Percentiles rank a stretch among this genome's conserved stretches.
phyloP scores from a whole-genome alignment of 345 rosid species.

The Erysimum cheiranthoides region DNA sequence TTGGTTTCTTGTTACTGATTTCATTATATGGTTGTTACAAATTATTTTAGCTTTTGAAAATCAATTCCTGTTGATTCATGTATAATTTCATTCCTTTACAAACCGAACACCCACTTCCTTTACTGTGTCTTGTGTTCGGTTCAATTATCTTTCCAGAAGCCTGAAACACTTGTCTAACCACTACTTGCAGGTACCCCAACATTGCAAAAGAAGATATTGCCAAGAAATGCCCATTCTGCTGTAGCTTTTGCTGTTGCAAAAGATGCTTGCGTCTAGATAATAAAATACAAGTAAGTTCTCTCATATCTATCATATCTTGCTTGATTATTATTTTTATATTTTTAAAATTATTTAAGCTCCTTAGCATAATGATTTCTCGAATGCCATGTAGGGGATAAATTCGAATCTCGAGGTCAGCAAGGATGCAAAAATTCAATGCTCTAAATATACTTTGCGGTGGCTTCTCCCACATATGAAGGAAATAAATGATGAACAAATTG shows the following conservation, averaged over 20 bases:
- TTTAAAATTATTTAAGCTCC: neutral
- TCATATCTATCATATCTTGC: slow-evolving; percentile 5
- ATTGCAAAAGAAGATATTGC: too few species aligned
- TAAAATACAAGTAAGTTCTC: slow-evolving; percentile 42
- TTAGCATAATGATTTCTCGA: neutral
- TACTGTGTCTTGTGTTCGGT: too few species aligned
- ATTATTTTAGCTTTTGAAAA: too few species aligned
- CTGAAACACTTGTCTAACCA: too few species aligned
- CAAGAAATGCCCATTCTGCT: too few species aligned
- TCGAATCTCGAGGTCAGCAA: neutral
- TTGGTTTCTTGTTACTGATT: slow-evolving; percentile 9
- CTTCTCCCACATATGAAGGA: slow-evolving; percentile 28
- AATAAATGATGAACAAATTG: slow-evolving; percentile 53
- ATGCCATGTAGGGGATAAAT: neutral
- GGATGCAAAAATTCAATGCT: neutral
- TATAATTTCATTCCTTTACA: too few species aligned
- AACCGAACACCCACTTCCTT: too few species aligned
- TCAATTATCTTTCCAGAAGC: too few species aligned
- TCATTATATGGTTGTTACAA: neutral
- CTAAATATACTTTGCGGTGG: neutral
- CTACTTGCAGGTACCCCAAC: too few species aligned
- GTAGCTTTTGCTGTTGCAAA: too few species aligned
- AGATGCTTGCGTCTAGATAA: too few species aligned
- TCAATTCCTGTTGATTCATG: too few species aligned
- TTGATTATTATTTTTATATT: neutral